phyloP scores from a whole-genome alignment of 2,329 filamentous ascomycete species.

The Fusarium multiceps region DNA sequence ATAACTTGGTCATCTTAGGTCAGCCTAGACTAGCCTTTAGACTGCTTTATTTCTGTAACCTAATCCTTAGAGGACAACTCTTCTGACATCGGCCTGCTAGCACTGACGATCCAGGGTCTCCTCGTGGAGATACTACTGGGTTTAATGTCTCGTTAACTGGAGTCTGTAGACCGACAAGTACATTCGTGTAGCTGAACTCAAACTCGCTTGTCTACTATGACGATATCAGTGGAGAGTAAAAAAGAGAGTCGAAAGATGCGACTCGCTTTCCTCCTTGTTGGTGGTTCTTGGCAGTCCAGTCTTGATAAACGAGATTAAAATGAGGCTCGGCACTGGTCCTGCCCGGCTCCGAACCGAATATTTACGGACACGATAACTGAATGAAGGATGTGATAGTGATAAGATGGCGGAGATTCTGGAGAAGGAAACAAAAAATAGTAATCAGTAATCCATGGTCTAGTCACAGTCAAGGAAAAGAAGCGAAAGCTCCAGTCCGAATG shows the following conservation, averaged over 20 bases:
- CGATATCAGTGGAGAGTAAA: slow-evolving; percentile 27
- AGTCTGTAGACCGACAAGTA: background rate
- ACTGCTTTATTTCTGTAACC: no score
- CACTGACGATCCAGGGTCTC: slow-evolving; percentile 37
- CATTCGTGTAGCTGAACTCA: slow-evolving; percentile 5
- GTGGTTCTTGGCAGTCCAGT: slow-evolving; percentile 17
- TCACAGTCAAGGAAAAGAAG: background rate
- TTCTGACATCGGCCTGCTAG: background rate
- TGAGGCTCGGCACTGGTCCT: slow-evolving; percentile 6
- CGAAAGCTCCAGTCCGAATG: slow-evolving; percentile 14
- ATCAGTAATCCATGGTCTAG: no score
- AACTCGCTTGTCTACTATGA: slow-evolving; percentile 10
- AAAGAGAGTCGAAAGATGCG: slow-evolving; percentile 4
- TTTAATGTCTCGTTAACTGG: background rate
- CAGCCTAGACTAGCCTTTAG: no score
- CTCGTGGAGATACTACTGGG: slow-evolving; percentile 15
- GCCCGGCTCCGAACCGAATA: slow-evolving; percentile 32
- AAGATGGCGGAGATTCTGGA: background rate
- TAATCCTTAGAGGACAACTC: no score
- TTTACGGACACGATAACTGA: slow-evolving; percentile 20
- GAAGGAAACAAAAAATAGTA: slow-evolving; percentile 1
- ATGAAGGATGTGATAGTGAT: background rate
- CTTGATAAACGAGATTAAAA: slow-evolving; percentile 30
- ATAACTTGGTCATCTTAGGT: no score
- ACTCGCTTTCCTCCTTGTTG: slow-evolving; percentile 14